Base-by-base conservation (phyloP, 176 grass and related monocot species). In the Urochloa ruziziensis region DNA sequence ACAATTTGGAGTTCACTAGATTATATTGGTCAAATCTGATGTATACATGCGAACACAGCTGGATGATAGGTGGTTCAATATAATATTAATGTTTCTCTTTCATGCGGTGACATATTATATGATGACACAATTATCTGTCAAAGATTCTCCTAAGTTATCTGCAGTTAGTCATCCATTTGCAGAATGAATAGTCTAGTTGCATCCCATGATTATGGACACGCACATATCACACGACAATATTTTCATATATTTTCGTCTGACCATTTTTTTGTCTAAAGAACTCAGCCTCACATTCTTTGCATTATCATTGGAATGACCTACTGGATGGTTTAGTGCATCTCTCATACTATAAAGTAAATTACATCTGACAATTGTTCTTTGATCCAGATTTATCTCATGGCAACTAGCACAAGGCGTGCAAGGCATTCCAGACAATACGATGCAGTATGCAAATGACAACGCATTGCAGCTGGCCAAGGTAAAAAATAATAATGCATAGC, bases 381-480 rank as follows among this genome's bases (percentile, higher is more conserved):
- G 78, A 34, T 52, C 23, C 44, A 98, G 96, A 75, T 65, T 93
- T 77, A 79, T 98, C 56, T 98, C 93, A 21, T 95, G 93, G 96
- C 49, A 83, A 80, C 82, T 95, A 78, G 89, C 85, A 69, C 93
- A 87, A 84, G 96, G 93, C 33, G 83, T 98, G 63, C 82, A 90
- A 88, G 88, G 34, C 85, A 82, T 82, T 47, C 96, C 96, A 5
- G 87, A 94, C 19, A 83, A 29, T 60, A 84, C 89, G 3, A 29
- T 74, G 75, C 76, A 91, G 73, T 97, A 97, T 34, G 78, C 86
- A 37, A 94, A 95, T 10, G 82, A 81, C 57, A 93, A 93, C 47
- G 84, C 89, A 28, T 16, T 86, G 62, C 32, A 82, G 13, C 68
- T 91, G 37, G 89, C 89, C 27, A 91, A 91, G 96, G 93, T 98